phyloP scores from a whole-genome alignment of 2,329 filamentous ascomycete genomes.

The Cadophora luteo-olivacea region DNA sequence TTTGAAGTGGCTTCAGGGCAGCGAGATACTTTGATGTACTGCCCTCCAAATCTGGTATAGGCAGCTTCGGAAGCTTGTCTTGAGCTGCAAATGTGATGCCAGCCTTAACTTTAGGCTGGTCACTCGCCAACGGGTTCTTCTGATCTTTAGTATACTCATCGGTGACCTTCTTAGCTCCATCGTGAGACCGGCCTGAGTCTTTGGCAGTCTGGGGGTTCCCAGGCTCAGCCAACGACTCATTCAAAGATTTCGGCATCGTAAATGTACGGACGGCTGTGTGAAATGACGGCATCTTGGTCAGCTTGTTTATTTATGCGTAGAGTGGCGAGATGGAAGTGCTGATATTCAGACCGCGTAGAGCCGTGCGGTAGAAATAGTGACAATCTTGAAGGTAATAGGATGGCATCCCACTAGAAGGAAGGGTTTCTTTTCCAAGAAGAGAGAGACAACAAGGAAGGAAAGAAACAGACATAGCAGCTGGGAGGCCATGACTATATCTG shows the following conservation, averaged over 20 bases:
- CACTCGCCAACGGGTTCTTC: conserved; percentile 53
- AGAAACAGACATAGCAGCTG: neutral
- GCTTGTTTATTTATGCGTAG: conserved; percentile 63
- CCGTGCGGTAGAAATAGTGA: conserved; percentile 92
- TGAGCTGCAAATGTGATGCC: conserved; percentile 89
- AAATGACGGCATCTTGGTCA: conserved; percentile 64
- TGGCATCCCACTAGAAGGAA: conserved; percentile 63
- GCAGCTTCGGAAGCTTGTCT: conserved; percentile 87
- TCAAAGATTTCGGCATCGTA: conserved; percentile 74
- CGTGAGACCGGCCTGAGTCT: conserved; percentile 49
- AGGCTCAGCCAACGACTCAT: conserved; percentile 66
- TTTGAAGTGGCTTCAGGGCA: conserved; percentile 82
- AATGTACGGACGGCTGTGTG: conserved; percentile 74
- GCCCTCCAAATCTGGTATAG: conserved; percentile 85
- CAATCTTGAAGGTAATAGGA: conserved; percentile 84
- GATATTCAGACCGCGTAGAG: conserved; percentile 84
- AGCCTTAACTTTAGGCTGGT: conserved; percentile 58
- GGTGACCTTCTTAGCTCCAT: conserved; percentile 59
- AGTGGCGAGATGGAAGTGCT: conserved; percentile 79
- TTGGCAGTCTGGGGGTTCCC: conserved; percentile 31
- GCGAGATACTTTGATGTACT: conserved; percentile 82
- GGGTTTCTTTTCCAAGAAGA: conserved; percentile 6
- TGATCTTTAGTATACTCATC: conserved; percentile 55
- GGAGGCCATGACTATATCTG: conserved; percentile 39
- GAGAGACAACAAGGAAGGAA: conserved; percentile 9